phyloP scores from a whole-genome alignment of 441 rosid genomes.

The Erodium texanum region DNA sequence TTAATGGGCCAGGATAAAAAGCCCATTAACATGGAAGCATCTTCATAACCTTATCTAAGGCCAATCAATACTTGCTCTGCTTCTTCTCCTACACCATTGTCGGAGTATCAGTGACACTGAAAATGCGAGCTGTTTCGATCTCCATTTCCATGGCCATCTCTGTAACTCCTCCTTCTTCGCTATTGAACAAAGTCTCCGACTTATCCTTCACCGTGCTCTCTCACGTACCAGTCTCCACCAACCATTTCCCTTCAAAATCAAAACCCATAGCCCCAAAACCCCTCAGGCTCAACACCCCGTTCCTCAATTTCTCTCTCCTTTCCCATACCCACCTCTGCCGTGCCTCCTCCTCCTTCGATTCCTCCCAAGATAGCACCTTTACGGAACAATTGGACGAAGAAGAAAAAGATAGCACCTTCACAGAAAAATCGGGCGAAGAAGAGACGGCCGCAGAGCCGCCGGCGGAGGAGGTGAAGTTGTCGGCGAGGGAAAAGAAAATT shows the following conservation, averaged over 20 bases:
- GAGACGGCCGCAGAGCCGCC: constrained; percentile 19
- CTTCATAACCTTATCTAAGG: too few relatives aligned
- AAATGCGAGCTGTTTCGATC: background rate
- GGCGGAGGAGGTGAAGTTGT: background rate
- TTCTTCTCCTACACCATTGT: background rate
- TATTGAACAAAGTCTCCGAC: constrained; percentile 14
- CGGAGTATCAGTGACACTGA: background rate
- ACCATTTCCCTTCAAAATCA: constrained; percentile 13
- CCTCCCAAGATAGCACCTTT: constrained; percentile 18
- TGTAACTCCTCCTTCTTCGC: background rate
- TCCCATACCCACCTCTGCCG: constrained; percentile 24
- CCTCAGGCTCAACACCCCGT: constrained; percentile 31
- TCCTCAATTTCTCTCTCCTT: constrained; percentile 16
- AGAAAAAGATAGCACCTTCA: constrained; percentile 10
- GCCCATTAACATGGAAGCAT: too few relatives aligned
- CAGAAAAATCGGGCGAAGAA: constrained; percentile 19
- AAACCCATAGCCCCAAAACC: constrained; percentile 33
- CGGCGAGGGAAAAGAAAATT: constrained; percentile 10
- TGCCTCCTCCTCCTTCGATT: constrained; percentile 31
- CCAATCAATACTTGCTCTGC: too few relatives aligned
- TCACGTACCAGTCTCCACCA: too few relatives aligned
- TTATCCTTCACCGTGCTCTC: constrained; percentile 15
- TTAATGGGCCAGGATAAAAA: too few relatives aligned
- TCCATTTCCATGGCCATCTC: background rate
- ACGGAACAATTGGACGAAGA: constrained; percentile 19